These are phyloP conservation scores for Nematodospora anomalae DNA, from an alignment of 1,139 yeast species.

Conservation along the genomic window DNA sequence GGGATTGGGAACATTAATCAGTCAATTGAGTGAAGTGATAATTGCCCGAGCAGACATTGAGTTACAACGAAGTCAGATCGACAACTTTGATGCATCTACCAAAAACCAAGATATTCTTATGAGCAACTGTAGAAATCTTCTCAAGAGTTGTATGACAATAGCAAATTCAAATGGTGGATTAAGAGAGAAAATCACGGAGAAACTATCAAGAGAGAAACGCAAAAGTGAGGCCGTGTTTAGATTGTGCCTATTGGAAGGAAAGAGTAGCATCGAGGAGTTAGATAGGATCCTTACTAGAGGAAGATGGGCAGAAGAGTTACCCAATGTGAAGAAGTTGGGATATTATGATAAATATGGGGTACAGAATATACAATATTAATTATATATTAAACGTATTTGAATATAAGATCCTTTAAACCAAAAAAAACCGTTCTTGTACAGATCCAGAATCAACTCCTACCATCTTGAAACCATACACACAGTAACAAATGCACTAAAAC, in stretches of 20 bases:
- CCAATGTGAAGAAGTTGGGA: conserved; percentile 27
- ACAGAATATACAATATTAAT: conserved; percentile 4
- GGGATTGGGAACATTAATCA: conserved; percentile 37
- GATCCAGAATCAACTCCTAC: no score
- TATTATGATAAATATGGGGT: conserved; percentile 28
- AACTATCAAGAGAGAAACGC: conserved; percentile 40
- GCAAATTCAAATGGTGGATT: conserved; percentile 52
- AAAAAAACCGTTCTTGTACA: no score
- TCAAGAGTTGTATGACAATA: conserved; percentile 48
- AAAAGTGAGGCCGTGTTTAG: conserved; percentile 48
- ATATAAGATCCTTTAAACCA: background rate
- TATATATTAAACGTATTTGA: background rate
- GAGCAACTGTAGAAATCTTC: conserved; percentile 40
- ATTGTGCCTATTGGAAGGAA: conserved; percentile 46
- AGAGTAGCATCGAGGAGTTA: conserved; percentile 33
- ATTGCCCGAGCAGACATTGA: conserved; percentile 56
- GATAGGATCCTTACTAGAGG: conserved; percentile 36
- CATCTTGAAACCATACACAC: no score
- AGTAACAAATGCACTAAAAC: no score
- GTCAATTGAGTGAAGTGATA: conserved; percentile 43
- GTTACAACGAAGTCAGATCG: conserved; percentile 44
- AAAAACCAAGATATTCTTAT: conserved; percentile 30
- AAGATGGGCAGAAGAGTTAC: conserved; percentile 35
- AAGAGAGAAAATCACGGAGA: conserved; percentile 48
- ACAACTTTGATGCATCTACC: conserved; percentile 27